Base-by-base conservation (phyloP, 2,329 filamentous ascomycete species). In the Neonectria coccinea region DNA sequence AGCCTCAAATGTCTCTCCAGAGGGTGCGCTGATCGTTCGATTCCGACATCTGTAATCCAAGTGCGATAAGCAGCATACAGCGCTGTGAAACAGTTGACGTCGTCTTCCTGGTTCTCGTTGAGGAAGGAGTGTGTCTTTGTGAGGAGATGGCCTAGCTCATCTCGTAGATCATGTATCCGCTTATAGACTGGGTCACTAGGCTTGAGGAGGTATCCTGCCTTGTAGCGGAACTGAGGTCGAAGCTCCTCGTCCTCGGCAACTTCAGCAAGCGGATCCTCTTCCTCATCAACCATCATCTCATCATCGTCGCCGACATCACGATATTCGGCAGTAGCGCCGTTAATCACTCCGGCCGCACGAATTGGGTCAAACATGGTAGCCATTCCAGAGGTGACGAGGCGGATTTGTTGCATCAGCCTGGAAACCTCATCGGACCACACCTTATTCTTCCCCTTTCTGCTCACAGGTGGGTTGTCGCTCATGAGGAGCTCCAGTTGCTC, bases 391-490 rank as follows among this genome's bases (percentile, higher is more conserved):
- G 97, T 89, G 48, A 97, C 89, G n/a, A 99, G 85, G 31, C 95
- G 87, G 14, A 99, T 84, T 56, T 97, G 90, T 12, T 95, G 92
- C 61, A 99, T 85, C 70, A 97, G 93, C 59, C 96, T 86, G 2
- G 94, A 95, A 29, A 98, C 91, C 77, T 99, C 97, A 77, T 99
- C 96, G 0, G 95, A 97, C 96, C 96, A 99, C 73, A 97, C 95
- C 79, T 98, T 99, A 71, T 97, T 97, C 77, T 95, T 97, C 41
- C 96, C 96, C 70, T 94, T 95, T 61, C 95, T 88, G 78, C 94
- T 97, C 57, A 98, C 91, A 2, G 89, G 91, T 1, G 94, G 91
- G 39, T 91, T 87, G 50, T 93, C 90, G 66, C 92, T 90, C 75
- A 93, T 97, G n/a, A 99, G 85, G 8, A 90, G 87, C 67, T 88